Percentiles rank a stretch among this genome's conserved stretches.
phyloP scores from a whole-genome alignment of 2,329 filamentous ascomycete species.

The Fusarium haematococcum region DNA sequence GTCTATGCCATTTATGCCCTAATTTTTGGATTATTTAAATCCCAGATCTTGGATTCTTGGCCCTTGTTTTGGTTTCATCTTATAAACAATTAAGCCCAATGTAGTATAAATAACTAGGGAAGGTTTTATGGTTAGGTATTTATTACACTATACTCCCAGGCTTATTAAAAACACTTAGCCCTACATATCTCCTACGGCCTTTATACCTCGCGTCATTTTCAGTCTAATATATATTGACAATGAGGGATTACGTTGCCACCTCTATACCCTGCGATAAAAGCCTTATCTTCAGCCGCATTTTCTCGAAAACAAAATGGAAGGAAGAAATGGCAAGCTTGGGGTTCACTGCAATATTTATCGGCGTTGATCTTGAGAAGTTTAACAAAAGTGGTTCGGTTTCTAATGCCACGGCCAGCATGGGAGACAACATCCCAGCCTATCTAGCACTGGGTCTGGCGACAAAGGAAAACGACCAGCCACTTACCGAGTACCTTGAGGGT shows the following conservation, averaged over 20 bases:
- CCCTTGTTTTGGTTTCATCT: background rate
- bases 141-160: background rate
- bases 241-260: background rate
- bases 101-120: background rate
- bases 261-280: background rate
- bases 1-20: background rate
- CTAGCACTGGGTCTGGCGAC: background rate
- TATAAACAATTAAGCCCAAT: background rate
- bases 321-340: background rate
- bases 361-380: background rate
- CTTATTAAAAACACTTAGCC: no score
- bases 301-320: background rate
- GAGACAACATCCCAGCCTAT: background rate
- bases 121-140: background rate
- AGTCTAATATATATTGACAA: background rate
- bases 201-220: background rate
- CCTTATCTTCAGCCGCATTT: background rate
- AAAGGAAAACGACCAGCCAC: background rate
- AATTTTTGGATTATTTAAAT: background rate
- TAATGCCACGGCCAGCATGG: background rate
- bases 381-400: background rate
- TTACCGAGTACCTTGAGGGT: background rate
- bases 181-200: background rate
- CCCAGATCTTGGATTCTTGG: no score
- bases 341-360: background rate